A percentile compares a stretch with the other conserved stretches of the same genome.
These are phyloP conservation scores for Aspergillus intermedius DNA, from an alignment of 2,329 filamentous ascomycete genomes.

Conservation along the genomic window DNA sequence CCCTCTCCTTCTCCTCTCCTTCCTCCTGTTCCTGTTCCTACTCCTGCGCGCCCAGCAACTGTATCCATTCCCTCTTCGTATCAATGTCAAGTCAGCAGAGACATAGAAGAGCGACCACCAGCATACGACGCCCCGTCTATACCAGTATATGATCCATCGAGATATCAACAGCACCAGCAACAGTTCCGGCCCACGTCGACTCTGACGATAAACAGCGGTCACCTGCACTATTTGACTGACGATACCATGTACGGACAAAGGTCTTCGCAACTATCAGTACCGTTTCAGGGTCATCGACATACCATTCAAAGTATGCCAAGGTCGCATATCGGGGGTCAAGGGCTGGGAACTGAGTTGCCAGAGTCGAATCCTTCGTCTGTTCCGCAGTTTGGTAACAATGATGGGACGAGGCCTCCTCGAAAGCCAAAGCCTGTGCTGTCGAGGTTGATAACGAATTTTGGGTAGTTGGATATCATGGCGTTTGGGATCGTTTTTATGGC, in stretches of 20 bases:
- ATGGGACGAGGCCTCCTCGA: constrained; percentile 10
- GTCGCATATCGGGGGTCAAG: neutral
- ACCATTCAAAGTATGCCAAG: neutral
- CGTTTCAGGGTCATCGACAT: neutral
- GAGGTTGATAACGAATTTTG: constrained; percentile 29
- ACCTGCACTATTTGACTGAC: neutral
- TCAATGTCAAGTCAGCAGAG: constrained; percentile 1
- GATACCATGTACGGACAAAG: neutral
- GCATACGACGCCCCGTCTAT: constrained; percentile 18
- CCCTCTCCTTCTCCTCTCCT: neutral
- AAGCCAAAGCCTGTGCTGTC: constrained; percentile 30
- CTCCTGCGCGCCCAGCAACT: neutral
- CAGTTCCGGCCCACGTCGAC: constrained; percentile 11
- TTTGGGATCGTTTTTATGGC: neutral
- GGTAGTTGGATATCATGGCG: constrained; percentile 5
- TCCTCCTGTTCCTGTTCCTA: constrained; percentile 1
- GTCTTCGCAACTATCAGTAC: neutral
- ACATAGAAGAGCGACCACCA: constrained; percentile 17
- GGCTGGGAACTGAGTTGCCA: neutral
- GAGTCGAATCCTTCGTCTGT: neutral
- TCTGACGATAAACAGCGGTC: neutral
- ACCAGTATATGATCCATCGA: constrained; percentile 30
- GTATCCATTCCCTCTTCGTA: constrained; percentile 7
- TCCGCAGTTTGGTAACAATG: neutral
- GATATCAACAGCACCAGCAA: constrained; percentile 7